Percentiles rank a stretch among this genome's conserved stretches.
These are phyloP conservation scores for Candida coquimbonensis DNA, from an alignment of 805 yeast species.

Conservation along the genomic window DNA sequence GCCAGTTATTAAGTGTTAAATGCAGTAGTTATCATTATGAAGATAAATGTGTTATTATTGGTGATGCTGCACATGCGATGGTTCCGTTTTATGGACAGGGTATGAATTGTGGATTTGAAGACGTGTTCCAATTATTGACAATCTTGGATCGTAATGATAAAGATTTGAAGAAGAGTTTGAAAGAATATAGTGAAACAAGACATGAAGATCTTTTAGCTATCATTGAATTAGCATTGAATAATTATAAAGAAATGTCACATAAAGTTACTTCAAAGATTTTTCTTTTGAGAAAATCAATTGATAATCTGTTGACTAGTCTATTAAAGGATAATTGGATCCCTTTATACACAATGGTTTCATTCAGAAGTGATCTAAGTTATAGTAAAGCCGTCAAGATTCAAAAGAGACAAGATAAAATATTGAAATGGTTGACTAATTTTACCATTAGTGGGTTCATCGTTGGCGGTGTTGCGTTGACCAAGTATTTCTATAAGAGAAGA, in stretches of 20 bases:
- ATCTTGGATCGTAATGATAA: conserved; percentile 10
- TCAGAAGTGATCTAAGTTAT: conserved; percentile 76
- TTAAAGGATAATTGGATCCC: conserved; percentile 73
- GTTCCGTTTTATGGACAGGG: conserved; percentile 99
- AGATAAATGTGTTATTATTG: conserved; percentile 62
- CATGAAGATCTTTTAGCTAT: conserved; percentile 69
- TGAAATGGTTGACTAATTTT: conserved; percentile 25
- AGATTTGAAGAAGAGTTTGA: conserved; percentile 6
- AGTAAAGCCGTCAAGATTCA: conserved; percentile 55
- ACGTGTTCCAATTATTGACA: conserved; percentile 61
- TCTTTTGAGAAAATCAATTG: conserved; percentile 60
- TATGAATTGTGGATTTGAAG: conserved; percentile 94
- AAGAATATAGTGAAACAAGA: conserved; percentile 27
- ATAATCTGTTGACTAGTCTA: conserved; percentile 51
- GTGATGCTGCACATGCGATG: conserved; percentile 96
- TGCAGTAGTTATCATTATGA: conserved; percentile 62
- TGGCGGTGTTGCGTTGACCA: neutral
- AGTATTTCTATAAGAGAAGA: neutral
- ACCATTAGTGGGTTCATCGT: conserved; percentile 5
- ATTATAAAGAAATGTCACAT: conserved; percentile 83
- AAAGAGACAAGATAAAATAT: conserved; percentile 45
- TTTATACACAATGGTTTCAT: conserved; percentile 86
- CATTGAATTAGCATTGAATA: conserved; percentile 67
- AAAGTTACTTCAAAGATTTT: conserved; percentile 60
- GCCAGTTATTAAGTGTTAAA: conserved; percentile 67